A percentile compares a stretch with the other conserved stretches of the same genome.
Conservation (phyloP, 2,329 filamentous ascomycete species). For the Lachnellula willkommii region DNA sequence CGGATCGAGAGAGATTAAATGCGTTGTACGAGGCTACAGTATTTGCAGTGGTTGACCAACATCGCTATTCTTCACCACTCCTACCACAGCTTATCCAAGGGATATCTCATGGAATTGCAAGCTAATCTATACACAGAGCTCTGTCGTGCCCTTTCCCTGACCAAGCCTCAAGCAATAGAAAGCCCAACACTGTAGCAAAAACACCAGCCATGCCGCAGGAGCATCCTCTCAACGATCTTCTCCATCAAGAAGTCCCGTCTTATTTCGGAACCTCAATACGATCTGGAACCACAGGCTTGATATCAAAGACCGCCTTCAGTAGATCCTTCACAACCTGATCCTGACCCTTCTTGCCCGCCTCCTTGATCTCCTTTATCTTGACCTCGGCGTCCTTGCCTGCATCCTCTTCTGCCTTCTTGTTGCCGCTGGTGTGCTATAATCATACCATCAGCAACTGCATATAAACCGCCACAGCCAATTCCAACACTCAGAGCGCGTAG, state of each 20-base stretch:
- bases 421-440: conserved; percentile 83
- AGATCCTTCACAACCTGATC: conserved; percentile 76
- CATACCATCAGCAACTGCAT: conserved; percentile 6
- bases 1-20: too few relatives aligned
- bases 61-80: too few relatives aligned
- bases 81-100: neutral
- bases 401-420: conserved; percentile 74
- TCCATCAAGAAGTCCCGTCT: neutral
- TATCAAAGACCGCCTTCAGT: conserved; percentile 76
- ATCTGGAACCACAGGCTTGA: conserved; percentile 63
- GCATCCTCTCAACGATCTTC: neutral
- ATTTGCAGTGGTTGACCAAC: too few relatives aligned
- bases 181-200: neutral
- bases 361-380: conserved; percentile 77
- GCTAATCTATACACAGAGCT: conserved; percentile 26
- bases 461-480: too few relatives aligned
- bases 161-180: neutral
- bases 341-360: conserved; percentile 73
- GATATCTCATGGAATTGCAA: conserved; percentile 24
- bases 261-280: conserved; percentile 31
- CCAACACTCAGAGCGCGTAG: neutral
- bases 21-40: too few relatives aligned
- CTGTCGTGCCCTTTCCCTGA: neutral
- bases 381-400: conserved; percentile 74
- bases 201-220: neutral